These are phyloP conservation scores for Metarhizium brunneum DNA, from an alignment of 2,329 filamentous ascomycete genomes.

Conservation along the genomic window DNA sequence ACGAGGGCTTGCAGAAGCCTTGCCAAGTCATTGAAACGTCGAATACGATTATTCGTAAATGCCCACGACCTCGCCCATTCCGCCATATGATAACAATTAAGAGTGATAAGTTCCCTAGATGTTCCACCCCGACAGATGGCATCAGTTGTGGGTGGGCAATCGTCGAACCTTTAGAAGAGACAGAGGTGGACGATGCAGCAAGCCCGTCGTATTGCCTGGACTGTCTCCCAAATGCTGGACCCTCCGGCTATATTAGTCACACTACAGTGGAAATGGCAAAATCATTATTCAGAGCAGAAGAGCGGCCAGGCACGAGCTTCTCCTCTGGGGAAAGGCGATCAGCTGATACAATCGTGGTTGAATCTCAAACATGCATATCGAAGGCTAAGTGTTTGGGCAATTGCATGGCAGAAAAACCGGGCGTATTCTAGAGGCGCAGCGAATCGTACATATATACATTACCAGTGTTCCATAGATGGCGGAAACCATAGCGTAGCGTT, in stretches of 20 bases:
- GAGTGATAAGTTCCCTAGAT: neutral
- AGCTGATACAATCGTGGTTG: neutral
- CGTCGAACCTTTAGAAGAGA: conserved; percentile 2
- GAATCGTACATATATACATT: neutral
- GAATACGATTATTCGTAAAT: conserved; percentile 12
- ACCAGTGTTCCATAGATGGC: neutral
- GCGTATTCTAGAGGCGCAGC: neutral
- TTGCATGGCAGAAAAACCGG: too few species aligned
- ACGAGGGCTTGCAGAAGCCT: conserved; percentile 17
- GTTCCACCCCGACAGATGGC: neutral
- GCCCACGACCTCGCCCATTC: conserved; percentile 1
- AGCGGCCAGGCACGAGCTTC: neutral
- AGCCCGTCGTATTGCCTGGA: neutral
- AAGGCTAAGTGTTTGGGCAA: neutral
- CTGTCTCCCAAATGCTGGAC: neutral
- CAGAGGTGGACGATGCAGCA: neutral
- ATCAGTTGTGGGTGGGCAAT: conserved; percentile 8
- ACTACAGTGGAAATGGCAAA: neutral
- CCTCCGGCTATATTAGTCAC: neutral
- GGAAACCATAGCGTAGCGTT: neutral
- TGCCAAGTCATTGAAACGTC: conserved; percentile 24
- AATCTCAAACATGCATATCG: neutral
- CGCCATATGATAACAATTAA: neutral
- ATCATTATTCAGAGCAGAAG: neutral
- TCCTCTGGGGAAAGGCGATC: neutral